These are phyloP conservation scores for Diplogelasinospora grovesii DNA, from an alignment of 495 filamentous ascomycete genomes.

Conservation along the genomic window DNA sequence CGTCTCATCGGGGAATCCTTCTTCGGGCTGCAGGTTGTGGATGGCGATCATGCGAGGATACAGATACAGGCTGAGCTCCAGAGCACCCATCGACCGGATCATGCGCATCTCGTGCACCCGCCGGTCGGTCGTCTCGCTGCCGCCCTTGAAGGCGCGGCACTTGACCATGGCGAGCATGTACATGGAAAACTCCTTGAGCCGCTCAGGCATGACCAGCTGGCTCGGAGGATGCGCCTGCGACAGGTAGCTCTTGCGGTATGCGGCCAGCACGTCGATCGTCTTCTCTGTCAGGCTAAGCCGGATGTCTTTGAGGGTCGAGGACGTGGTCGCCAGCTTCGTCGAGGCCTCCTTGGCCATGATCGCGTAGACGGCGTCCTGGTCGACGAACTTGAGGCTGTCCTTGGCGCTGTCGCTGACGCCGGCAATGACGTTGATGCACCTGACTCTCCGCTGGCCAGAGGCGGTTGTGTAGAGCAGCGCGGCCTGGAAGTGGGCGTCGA, in stretches of 20 bases:
- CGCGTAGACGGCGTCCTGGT: constrained; percentile 86
- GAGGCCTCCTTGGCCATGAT: constrained; percentile 91
- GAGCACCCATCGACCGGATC: constrained; percentile 76
- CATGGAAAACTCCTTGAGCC: constrained; percentile 95
- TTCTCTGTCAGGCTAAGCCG: constrained; percentile 81
- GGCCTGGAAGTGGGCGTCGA: constrained; percentile 97
- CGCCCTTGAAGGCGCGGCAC: constrained; percentile 88
- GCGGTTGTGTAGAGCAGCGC: constrained; percentile 92
- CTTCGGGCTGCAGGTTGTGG: constrained; percentile 78
- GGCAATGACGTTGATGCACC: constrained; percentile 89
- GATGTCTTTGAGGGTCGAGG: constrained; percentile 79
- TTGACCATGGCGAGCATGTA: constrained; percentile 92
- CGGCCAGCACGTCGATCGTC: constrained; percentile 87
- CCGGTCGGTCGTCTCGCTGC: constrained; percentile 85
- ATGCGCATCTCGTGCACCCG: constrained; percentile 86
- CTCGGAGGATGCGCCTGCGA: constrained; percentile 75
- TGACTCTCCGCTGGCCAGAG: constrained; percentile 79
- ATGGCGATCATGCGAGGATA: constrained; percentile 91
- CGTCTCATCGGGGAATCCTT: constrained; percentile 78
- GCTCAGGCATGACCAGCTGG: constrained; percentile 90
- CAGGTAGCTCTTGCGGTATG: constrained; percentile 86
- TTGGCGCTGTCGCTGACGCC: constrained; percentile 77
- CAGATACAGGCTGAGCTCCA: constrained; percentile 84
- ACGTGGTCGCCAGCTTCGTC: constrained; percentile 60
- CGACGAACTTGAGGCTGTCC: constrained; percentile 83